Conservation (phyloP, 1,284 basidiomycete species). For the Rhodotorula glutinis region DNA sequence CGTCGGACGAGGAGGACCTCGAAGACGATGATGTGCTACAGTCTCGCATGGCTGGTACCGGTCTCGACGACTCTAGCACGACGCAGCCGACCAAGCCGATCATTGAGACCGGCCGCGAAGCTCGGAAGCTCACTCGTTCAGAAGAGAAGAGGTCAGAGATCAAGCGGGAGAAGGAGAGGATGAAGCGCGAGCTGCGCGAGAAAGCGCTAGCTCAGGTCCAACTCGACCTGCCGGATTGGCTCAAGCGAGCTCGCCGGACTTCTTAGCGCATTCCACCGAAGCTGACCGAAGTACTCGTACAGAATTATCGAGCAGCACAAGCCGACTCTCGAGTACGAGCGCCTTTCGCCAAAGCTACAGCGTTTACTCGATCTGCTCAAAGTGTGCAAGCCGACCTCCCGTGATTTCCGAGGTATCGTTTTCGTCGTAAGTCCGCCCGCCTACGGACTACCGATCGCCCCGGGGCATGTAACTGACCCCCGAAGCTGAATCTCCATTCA, state of each 20-base stretch:
- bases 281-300: not conserved
- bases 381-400: not conserved
- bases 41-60: too few species aligned
- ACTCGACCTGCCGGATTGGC: conserved; percentile 12
- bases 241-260: not conserved
- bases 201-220: not conserved
- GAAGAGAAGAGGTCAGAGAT: not conserved
- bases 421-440: too few species aligned
- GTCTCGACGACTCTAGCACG: too few species aligned
- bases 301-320: conserved; percentile 11
- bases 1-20: not conserved
- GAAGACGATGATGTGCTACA: not conserved
- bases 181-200: not conserved
- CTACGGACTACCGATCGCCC: too few species aligned
- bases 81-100: not conserved
- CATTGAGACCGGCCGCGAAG: not conserved
- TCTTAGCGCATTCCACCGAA: not conserved
- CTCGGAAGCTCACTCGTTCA: not conserved
- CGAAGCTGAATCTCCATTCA: too few species aligned
- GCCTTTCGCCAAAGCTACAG: conserved; percentile 14
- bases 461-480: too few species aligned
- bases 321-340: not conserved
- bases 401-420: conserved; percentile 20
- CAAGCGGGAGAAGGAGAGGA: not conserved
- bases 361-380: conserved; percentile 15